Evolutionary conservation across 805 yeast species (phyloP), one percentile per base, ranked within the genome.

Genomic region (Millerozyma miso): DNA sequence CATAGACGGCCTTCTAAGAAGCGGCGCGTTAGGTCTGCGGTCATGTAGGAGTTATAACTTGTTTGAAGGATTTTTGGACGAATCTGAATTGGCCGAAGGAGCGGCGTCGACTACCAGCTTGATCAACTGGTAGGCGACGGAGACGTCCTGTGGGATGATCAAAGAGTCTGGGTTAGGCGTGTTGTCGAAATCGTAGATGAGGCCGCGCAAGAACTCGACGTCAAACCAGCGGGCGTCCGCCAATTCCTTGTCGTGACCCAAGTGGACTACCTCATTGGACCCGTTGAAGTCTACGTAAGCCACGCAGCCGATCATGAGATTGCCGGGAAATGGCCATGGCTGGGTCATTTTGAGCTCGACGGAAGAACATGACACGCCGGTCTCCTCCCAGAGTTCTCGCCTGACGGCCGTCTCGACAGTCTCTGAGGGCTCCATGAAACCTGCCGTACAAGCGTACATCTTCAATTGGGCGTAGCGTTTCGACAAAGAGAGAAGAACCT

Each of bases 271-370:
- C 54, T 85, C 91, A 53, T 82, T 81, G 3, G 54, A 60, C 1
- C 85, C 85, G 49, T 84, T 77, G 55, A 80, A 77, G 1, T 83
- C 83, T n/a, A 88, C 93, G 29, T 76, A 63, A 2, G 81, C 97
- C 42, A 89, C 60, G 61, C 97, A 90, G 7, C 98, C 98, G 51
- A 91, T 76, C 98, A 91, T 91, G 53, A 91, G 64, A 59, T 84
- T 88, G 0, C 88, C 89, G 1, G 98, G 98, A 62, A 82, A 91
- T 14, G 99, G 99, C 99, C 99, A 91, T 3, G 99, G 98, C 65
- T 91, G 98, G 10, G 93, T 78, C 53, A 80, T 71, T 17, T 83
- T 64, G 41, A 91, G 74, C 40, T 72, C 63, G 20, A 91, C 84
- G 20, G 74, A 61, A 3, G 63, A 50, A 41, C 80, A 81, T 41